Conservation (phyloP, 177 flowering plant genomes). For the Vitis hybrid region DNA sequence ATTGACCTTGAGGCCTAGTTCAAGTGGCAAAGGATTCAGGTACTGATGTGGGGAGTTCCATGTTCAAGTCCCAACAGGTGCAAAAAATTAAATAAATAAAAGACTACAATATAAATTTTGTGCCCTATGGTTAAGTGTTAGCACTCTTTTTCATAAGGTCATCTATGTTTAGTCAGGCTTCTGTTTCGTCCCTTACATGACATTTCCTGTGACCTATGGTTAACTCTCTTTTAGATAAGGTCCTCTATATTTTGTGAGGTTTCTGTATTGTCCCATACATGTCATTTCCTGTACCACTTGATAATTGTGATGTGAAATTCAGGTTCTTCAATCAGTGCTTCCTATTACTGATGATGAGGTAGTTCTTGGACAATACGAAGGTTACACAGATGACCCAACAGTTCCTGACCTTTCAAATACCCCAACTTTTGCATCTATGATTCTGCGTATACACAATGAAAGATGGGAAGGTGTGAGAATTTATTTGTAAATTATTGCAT, state of each 20-base stretch:
- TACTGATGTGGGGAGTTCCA: too few species aligned
- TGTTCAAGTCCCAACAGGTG: too few species aligned
- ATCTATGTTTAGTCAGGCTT: too few species aligned
- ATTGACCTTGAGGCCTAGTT: neutral
- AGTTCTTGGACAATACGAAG: constrained; percentile 94
- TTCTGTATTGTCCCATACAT: neutral
- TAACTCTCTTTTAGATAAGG: neutral
- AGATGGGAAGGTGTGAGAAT: constrained; percentile 89
- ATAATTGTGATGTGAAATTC: constrained; percentile 17
- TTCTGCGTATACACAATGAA: constrained; percentile 86
- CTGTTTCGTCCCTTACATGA: too few species aligned
- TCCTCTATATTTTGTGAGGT: neutral
- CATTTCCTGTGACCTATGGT: too few species aligned
- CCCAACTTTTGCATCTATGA: constrained; percentile 87
- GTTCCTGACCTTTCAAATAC: constrained; percentile 87
- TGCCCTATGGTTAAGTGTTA: too few species aligned
- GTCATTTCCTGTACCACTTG: neutral
- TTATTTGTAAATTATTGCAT: neutral
- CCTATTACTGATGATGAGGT: constrained; percentile 83
- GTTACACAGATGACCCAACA: constrained; percentile 89
- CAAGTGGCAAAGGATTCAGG: too few species aligned
- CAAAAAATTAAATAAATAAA: too few species aligned
- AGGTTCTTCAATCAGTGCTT: constrained; percentile 93
- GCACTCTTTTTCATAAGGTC: too few species aligned
- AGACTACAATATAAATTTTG: too few species aligned